phyloP scores from a whole-genome alignment of 1,284 basidiomycete species.

The Microbotryum intermedium region DNA sequence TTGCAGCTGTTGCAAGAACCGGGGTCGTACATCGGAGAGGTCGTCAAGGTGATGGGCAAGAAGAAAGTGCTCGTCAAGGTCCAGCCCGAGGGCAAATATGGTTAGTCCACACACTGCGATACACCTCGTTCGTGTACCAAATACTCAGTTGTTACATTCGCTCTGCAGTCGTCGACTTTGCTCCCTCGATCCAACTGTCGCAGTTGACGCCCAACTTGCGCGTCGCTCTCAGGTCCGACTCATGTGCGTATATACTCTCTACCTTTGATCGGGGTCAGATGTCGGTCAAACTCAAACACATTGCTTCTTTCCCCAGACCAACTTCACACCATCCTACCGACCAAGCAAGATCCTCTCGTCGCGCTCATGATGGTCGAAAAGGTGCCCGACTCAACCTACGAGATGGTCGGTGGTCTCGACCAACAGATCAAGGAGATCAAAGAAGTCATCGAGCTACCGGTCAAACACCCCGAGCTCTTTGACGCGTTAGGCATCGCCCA shows the following conservation, averaged over 20 bases:
- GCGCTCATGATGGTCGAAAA: slow-evolving; percentile 99
- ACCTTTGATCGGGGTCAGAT: background rate
- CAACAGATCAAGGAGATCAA: slow-evolving; percentile 99
- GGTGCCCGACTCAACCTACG: slow-evolving; percentile 96
- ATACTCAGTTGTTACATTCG: background rate
- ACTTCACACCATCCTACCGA: slow-evolving; percentile 83
- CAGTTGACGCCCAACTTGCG: slow-evolving; percentile 78
- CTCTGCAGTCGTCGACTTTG: slow-evolving; percentile 78
- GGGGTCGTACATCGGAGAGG: slow-evolving; percentile 93
- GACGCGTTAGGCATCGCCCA: slow-evolving; percentile 94
- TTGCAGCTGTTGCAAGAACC: slow-evolving; percentile 92
- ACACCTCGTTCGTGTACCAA: background rate
- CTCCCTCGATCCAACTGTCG: slow-evolving; percentile 73
- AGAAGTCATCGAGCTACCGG: slow-evolving; percentile 95
- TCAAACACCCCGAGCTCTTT: slow-evolving; percentile 96
- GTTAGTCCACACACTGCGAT: slow-evolving; percentile 43
- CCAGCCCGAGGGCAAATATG: slow-evolving; percentile 97
- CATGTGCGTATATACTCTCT: too few species aligned
- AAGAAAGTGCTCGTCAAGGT: slow-evolving; percentile 98
- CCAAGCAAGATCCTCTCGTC: slow-evolving; percentile 90
- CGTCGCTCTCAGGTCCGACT: slow-evolving; percentile 91
- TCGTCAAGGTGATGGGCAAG: slow-evolving; percentile 99
- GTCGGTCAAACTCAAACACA: background rate
- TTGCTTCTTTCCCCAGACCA: slow-evolving; percentile 14
- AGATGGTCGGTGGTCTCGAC: slow-evolving; percentile 98